Conservation (phyloP, 1,284 basidiomycete genomes). For the Leccinum insolens region DNA sequence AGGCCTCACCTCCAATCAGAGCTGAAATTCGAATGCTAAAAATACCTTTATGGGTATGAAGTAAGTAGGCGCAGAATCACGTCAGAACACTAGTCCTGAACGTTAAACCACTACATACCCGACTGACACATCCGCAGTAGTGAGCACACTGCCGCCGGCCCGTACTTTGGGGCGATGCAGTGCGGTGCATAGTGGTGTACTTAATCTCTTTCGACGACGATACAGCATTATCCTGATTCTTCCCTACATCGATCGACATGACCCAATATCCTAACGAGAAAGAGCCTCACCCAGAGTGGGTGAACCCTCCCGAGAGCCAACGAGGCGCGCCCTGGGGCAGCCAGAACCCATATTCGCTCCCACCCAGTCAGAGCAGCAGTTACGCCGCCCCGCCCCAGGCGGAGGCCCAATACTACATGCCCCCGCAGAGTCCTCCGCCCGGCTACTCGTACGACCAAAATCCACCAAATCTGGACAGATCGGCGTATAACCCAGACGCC, state of each 20-base stretch:
- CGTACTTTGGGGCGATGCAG: no score
- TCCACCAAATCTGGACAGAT: constrained; percentile 5
- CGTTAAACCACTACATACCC: no score
- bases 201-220: neutral
- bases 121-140: no score
- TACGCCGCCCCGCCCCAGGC: constrained; percentile 1
- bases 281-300: constrained; percentile 18
- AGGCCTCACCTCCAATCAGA: neutral
- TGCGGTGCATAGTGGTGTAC: constrained; percentile 43
- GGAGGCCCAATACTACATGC: constrained; percentile 3
- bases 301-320: constrained; percentile 4
- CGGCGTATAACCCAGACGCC: constrained; percentile 2
- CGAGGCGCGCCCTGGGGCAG: constrained; percentile 12
- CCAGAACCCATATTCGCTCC: constrained; percentile 8
- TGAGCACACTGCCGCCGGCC: no score
- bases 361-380: constrained; percentile 8
- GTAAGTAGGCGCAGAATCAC: no score
- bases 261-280: constrained; percentile 29
- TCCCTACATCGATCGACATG: constrained; percentile 14
- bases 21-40: neutral
- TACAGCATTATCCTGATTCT: neutral
- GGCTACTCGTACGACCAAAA: constrained; percentile 13
- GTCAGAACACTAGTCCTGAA: no score
- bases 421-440: constrained; percentile 25
- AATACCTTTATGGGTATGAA: neutral